These are phyloP conservation scores for Beauveria caledonica DNA, from an alignment of 2,329 filamentous ascomycete genomes.

Conservation along the genomic window DNA sequence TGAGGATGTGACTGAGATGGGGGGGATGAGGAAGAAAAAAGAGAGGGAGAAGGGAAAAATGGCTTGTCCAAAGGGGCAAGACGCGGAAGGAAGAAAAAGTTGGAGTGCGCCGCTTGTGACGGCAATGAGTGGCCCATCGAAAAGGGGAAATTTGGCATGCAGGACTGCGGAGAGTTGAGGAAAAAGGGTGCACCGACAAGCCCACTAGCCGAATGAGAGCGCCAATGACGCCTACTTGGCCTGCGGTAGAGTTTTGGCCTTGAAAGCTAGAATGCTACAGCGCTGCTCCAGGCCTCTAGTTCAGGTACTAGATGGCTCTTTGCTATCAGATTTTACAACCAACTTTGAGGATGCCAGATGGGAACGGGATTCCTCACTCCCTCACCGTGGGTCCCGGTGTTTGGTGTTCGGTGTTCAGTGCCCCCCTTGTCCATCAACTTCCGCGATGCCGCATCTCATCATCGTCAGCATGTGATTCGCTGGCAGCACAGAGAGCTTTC, in stretches of 20 bases:
- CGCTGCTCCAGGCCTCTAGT: not conserved
- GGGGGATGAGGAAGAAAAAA: constrained; percentile 22
- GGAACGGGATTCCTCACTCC: too few relatives aligned
- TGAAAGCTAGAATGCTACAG: not conserved
- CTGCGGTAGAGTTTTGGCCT: too few relatives aligned
- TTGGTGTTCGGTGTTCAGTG: too few relatives aligned
- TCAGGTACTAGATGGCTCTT: too few relatives aligned
- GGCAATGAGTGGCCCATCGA: constrained; percentile 14
- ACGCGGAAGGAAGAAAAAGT: constrained; percentile 8
- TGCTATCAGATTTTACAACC: too few relatives aligned
- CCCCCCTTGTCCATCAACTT: not conserved
- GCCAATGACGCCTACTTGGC: not conserved
- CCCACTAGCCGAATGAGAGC: not conserved
- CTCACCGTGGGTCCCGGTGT: too few relatives aligned
- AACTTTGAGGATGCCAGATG: too few relatives aligned
- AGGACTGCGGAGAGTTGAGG: not conserved
- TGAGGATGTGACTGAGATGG: constrained; percentile 1
- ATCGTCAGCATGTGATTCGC: constrained; percentile 25
- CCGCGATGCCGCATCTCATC: not conserved
- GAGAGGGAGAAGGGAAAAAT: constrained; percentile 11
- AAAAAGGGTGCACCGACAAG: not conserved
- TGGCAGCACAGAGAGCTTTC: constrained; percentile 7
- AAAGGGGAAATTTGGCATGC: constrained; percentile 31
- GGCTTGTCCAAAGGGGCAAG: constrained; percentile 6
- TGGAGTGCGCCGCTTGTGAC: not conserved